These are phyloP conservation scores for Sphagnum magellanicum DNA, from an alignment of 228 moss, liverwort and hornwort species.

Conservation along the genomic window DNA sequence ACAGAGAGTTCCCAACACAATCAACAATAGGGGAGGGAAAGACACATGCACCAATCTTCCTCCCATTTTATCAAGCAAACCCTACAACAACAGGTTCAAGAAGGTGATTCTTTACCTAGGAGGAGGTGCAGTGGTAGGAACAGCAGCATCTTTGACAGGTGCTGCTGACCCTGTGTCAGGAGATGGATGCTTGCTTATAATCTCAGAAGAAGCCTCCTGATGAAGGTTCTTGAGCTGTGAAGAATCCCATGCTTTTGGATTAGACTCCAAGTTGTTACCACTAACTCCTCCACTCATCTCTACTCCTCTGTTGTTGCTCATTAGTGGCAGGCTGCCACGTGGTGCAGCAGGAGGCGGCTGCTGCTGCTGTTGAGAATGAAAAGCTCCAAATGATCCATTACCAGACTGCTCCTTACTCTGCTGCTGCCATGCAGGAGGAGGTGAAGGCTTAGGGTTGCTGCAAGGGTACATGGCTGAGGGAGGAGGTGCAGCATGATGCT, in stretches of 20 bases:
- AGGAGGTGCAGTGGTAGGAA: slow-evolving; percentile 10
- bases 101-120: slow-evolving; percentile 34
- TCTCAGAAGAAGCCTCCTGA: slow-evolving; percentile 9
- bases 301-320: too few relatives aligned
- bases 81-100: too few relatives aligned
- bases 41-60: too few relatives aligned
- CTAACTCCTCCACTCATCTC: too few relatives aligned
- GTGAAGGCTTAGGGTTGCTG: slow-evolving; percentile 1
- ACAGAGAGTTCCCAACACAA: too few relatives aligned
- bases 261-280: too few relatives aligned
- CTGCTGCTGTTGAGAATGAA: too few relatives aligned
- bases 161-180: slow-evolving; percentile 14
- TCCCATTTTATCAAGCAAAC: too few relatives aligned
- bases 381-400: too few relatives aligned
- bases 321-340: slow-evolving; percentile 32
- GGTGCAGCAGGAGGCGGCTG: background rate
- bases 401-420: slow-evolving; percentile 13
- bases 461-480: background rate
- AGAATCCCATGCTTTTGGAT: too few relatives aligned
- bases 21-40: too few relatives aligned
- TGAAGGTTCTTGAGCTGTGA: too few relatives aligned
- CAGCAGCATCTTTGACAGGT: slow-evolving; percentile 20
- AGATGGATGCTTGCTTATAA: slow-evolving; percentile 17
- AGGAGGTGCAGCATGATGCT: slow-evolving; percentile 18
- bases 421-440: slow-evolving; percentile 14